Evolutionary conservation across 1,284 basidiomycete genomes (phyloP).

Genomic region (Tylopilus sp.): DNA sequence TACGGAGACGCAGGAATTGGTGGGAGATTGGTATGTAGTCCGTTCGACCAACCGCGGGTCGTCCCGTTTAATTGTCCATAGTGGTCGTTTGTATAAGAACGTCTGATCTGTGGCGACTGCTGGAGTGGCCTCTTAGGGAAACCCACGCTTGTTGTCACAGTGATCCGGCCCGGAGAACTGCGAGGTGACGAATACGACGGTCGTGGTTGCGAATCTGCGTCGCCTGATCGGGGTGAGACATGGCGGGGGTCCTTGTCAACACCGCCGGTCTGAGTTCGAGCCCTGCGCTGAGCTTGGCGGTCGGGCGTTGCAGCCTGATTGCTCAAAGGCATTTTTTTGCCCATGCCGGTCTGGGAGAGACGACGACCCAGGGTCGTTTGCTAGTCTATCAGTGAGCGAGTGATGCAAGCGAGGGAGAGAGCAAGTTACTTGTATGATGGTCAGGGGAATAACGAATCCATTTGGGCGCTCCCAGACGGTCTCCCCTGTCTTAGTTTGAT

Average conservation of each 20-base stretch:
- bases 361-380: conserved; percentile 73
- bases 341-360: conserved; percentile 44
- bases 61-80: conserved; percentile 26
- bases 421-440: conserved; percentile 68
- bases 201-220: conserved; percentile 24
- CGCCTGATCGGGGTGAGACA: conserved; percentile 26
- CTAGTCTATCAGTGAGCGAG: conserved; percentile 36
- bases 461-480: conserved; percentile 87
- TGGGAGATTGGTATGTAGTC: conserved; percentile 31
- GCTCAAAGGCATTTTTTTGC: conserved; percentile 11
- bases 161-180: conserved; percentile 31
- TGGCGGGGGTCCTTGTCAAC: conserved; percentile 32
- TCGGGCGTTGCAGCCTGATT: conserved; percentile 15
- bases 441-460: conserved; percentile 87
- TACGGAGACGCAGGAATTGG: conserved; percentile 38
- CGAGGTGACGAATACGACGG: conserved; percentile 29
- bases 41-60: conserved; percentile 26
- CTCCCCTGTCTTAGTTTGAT: conserved; percentile 83
- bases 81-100: conserved; percentile 34
- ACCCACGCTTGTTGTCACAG: conserved; percentile 20
- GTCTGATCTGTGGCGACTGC: conserved; percentile 27
- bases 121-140: conserved; percentile 23
- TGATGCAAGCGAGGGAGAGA: not conserved
- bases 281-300: conserved; percentile 36
- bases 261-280: conserved; percentile 35